Evolutionary conservation across 129 eudicot species (phyloP).

Genomic region (Oenanthe sinensis): DNA sequence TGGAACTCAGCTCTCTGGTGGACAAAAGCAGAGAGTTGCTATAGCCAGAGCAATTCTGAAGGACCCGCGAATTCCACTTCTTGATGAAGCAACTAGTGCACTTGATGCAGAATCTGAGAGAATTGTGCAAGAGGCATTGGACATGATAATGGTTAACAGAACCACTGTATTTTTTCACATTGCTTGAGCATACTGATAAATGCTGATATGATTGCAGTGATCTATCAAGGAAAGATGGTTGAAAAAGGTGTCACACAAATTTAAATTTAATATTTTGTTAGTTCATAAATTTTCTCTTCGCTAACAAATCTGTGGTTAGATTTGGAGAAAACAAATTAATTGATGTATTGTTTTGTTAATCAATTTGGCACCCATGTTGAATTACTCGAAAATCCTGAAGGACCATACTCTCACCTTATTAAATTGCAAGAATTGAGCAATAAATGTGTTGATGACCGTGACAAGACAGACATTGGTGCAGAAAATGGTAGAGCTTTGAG

Average conservation of each 20-base stretch:
- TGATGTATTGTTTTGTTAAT: neutral
- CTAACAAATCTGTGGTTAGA: neutral
- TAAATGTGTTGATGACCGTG: slow-evolving; percentile 25
- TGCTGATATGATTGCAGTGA: slow-evolving; percentile 73
- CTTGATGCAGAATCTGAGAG: slow-evolving; percentile 88
- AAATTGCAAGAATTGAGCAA: slow-evolving; percentile 47
- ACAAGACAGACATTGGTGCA: slow-evolving; percentile 19
- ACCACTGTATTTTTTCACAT: slow-evolving; percentile 77
- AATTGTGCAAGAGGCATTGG: slow-evolving; percentile 84
- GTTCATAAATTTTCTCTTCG: neutral
- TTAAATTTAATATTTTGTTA: neutral
- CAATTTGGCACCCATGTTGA: slow-evolving; percentile 54
- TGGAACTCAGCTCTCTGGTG: slow-evolving; percentile 79
- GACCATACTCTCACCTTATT: slow-evolving; percentile 72
- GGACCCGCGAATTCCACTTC: slow-evolving; percentile 63
- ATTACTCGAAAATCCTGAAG: slow-evolving; percentile 70
- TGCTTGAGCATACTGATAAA: slow-evolving; percentile 56
- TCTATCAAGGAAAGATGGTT: slow-evolving; percentile 61
- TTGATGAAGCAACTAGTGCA: slow-evolving; percentile 85
- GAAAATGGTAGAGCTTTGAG: slow-evolving; percentile 29
- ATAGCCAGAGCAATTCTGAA: slow-evolving; percentile 74
- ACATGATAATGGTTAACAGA: slow-evolving; percentile 67
- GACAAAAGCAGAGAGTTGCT: slow-evolving; percentile 85
- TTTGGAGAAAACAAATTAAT: neutral
- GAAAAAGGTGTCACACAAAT: slow-evolving; percentile 48